Evolutionary conservation across 371 early-diverging fungal genomes (phyloP).

Genomic region (Fennellomyces sp.): DNA sequence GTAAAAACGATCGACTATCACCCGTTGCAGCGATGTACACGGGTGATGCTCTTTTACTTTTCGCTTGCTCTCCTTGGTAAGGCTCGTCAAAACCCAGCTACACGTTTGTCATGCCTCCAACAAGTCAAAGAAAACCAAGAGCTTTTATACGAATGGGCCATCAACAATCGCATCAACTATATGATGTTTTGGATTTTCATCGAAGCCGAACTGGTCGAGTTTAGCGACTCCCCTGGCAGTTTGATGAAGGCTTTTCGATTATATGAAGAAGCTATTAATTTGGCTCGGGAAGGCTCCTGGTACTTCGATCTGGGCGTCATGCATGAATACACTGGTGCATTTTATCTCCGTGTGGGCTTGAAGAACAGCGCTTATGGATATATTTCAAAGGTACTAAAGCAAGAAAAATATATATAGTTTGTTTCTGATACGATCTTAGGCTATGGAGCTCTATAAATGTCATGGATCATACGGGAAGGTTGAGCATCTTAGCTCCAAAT

Average conservation of each 20-base stretch:
- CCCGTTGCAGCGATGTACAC: conserved; percentile 41
- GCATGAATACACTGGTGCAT: conserved; percentile 44
- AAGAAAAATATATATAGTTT: neutral
- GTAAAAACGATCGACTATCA: conserved; percentile 30
- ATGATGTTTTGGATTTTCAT: conserved; percentile 36
- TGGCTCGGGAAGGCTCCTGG: conserved; percentile 35
- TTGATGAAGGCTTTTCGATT: conserved; percentile 18
- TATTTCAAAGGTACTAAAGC: conserved; percentile 34
- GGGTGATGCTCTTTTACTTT: conserved; percentile 26
- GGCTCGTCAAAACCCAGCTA: conserved; percentile 10
- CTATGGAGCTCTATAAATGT: conserved; percentile 27
- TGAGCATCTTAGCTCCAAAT: conserved; percentile 29
- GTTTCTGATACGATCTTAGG: conserved; percentile 14
- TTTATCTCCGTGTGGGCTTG: conserved; percentile 35
- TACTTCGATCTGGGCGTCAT: conserved; percentile 33
- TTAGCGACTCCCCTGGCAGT: conserved; percentile 13
- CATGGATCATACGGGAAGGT: conserved; percentile 49
- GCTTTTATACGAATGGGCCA: conserved; percentile 25
- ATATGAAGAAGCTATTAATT: conserved; percentile 42
- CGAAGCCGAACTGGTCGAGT: conserved; percentile 37
- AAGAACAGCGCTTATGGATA: conserved; percentile 37
- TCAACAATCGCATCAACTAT: conserved; percentile 26
- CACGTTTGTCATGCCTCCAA: conserved; percentile 11
- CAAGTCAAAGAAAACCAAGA: conserved; percentile 31
- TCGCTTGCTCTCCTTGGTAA: conserved; percentile 41